phyloP scores from a whole-genome alignment of 2,329 filamentous ascomycete species.

The Aspergillus neotritici region DNA sequence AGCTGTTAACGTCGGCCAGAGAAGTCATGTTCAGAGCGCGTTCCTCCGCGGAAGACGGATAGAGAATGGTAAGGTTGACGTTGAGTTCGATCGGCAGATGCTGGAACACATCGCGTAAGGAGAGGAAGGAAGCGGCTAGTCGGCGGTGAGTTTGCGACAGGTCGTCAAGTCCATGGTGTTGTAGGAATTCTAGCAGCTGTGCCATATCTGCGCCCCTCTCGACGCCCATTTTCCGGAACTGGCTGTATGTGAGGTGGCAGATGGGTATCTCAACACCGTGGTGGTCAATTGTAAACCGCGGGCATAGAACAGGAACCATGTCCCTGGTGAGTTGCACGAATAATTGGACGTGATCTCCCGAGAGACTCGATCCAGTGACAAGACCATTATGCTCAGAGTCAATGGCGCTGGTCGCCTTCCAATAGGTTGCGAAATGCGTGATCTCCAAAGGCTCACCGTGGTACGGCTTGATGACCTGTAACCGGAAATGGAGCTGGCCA shows the following conservation, averaged over 20 bases:
- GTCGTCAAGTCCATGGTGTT: constrained; percentile 31
- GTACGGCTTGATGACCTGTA: constrained; percentile 95
- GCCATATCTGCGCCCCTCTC: constrained; percentile 28
- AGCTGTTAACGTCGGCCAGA: constrained; percentile 75
- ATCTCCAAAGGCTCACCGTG: constrained; percentile 88
- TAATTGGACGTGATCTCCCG: constrained; percentile 87
- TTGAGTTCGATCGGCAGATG: constrained; percentile 74
- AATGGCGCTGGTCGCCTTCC: constrained; percentile 94
- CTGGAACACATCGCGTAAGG: constrained; percentile 68
- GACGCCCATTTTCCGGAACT: constrained; percentile 43
- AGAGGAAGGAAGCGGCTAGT: constrained; percentile 70
- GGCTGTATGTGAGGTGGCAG: constrained; percentile 65
- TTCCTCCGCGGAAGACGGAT: constrained; percentile 72
- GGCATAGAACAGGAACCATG: constrained; percentile 79
- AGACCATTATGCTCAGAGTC: constrained; percentile 80
- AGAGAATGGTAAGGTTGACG: constrained; percentile 86
- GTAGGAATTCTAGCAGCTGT: constrained; percentile 27
- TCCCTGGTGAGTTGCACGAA: constrained; percentile 91
- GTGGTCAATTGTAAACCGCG: constrained; percentile 71
- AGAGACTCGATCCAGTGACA: constrained; percentile 90
- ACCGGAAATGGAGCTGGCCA: constrained; percentile 88
- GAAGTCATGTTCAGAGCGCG: constrained; percentile 63
- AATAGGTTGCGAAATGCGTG: constrained; percentile 97
- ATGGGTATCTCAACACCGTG: constrained; percentile 76
- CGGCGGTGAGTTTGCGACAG: constrained; percentile 64